A percentile compares a stretch with the other conserved stretches of the same genome.
phyloP scores from a whole-genome alignment of 2,329 filamentous ascomycete species.

The Trichoderma polysporum region DNA sequence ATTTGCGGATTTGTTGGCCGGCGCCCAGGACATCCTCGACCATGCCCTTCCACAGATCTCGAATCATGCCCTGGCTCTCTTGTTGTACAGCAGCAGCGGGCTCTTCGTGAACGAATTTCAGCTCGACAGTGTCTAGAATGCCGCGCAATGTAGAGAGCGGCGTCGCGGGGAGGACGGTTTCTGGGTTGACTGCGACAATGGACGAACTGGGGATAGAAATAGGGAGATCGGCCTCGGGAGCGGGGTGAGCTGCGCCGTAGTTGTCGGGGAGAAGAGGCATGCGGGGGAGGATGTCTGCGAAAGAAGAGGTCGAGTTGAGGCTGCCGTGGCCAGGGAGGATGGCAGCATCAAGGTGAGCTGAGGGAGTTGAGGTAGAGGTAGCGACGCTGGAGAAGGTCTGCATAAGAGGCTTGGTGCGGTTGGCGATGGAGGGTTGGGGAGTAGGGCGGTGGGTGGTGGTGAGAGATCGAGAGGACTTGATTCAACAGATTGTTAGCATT shows the following conservation, averaged over 20 bases:
- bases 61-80: conserved; percentile 47
- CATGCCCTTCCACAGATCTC: conserved; percentile 56
- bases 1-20: conserved; percentile 24
- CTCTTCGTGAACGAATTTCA: conserved; percentile 51
- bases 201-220: conserved; percentile 47
- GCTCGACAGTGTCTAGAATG: conserved; percentile 56
- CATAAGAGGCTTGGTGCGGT: conserved; percentile 57
- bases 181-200: conserved; percentile 58
- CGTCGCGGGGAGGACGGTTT: conserved; percentile 48
- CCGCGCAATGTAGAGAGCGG: conserved; percentile 59
- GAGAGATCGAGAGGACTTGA: conserved; percentile 40
- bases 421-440: conserved; percentile 44
- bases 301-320: conserved; percentile 34
- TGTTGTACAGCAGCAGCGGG: conserved; percentile 26
- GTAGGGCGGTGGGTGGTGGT: conserved; percentile 50
- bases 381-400: conserved; percentile 59
- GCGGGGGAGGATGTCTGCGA: conserved; percentile 40
- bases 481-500: background rate
- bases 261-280: conserved; percentile 63
- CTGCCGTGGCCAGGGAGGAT: conserved; percentile 50
- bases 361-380: conserved; percentile 47
- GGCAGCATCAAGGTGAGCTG: conserved; percentile 53
- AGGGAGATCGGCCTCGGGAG: conserved; percentile 45
- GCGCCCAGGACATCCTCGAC: conserved; percentile 47
- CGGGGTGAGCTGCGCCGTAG: conserved; percentile 45